Conservation (phyloP, 257 asterid genomes). For the Penstemon eatonii region DNA sequence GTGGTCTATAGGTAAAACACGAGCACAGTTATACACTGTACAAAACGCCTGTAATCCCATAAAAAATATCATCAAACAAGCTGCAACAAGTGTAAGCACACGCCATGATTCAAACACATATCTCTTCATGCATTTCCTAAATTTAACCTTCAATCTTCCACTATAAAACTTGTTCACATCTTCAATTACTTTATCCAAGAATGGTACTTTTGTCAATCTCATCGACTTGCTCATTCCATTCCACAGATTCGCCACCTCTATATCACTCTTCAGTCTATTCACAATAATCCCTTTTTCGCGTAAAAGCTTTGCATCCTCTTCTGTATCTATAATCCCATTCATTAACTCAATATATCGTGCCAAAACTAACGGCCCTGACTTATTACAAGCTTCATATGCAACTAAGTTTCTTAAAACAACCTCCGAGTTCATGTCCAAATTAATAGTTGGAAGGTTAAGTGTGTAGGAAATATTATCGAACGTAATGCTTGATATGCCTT, state of each 20-base stretch:
- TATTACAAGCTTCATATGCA: conserved; percentile 25
- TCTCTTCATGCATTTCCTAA: conserved; percentile 6
- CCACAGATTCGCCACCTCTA: conserved; percentile 27
- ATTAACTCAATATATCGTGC: conserved; percentile 23
- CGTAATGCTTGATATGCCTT: conserved; percentile 14
- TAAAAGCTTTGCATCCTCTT: conserved; percentile 23
- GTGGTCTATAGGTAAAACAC: background rate
- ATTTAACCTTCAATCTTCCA: conserved; percentile 12
- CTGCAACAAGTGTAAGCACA: conserved; percentile 8
- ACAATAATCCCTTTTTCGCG: conserved; percentile 17
- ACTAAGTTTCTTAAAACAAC: conserved; percentile 21
- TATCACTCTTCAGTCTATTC: conserved; percentile 23
- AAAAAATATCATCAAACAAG: conserved; percentile 3
- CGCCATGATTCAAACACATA: conserved; percentile 23
- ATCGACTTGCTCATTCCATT: conserved; percentile 21
- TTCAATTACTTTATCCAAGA: conserved; percentile 20
- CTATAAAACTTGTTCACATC: conserved; percentile 25
- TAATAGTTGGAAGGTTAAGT: conserved; percentile 11
- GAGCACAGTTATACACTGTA: conserved; percentile 17
- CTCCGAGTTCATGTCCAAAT: conserved; percentile 14
- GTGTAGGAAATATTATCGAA: background rate
- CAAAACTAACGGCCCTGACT: conserved; percentile 19
- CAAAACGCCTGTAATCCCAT: conserved; percentile 21
- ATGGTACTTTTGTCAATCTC: conserved; percentile 26
- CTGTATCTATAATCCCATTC: conserved; percentile 22